Evolutionary conservation across 1,284 basidiomycete genomes (phyloP), one percentile per base, ranked within the genome.

Genomic region (Cutaneotrichosporon cyanovorans): DNA sequence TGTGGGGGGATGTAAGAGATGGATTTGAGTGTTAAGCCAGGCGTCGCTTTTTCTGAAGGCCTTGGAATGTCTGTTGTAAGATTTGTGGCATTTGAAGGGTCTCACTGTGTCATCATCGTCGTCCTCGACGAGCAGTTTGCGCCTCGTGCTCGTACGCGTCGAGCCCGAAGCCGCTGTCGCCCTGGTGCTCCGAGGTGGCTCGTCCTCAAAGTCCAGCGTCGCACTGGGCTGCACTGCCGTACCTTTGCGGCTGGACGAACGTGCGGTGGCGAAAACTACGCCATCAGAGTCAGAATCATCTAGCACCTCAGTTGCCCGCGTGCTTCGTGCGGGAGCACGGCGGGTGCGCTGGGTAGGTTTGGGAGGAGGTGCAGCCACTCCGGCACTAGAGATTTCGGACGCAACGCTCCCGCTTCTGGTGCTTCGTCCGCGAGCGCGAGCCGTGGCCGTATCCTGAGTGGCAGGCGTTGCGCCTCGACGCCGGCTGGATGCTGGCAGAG

Each of bases 221-320:
- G 37, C 37, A 8, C 33, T 42, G 11, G 41, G 20, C 22, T 15
- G 33, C 10, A 33, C 33, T 4, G 48, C 34, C 23, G 28, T 32
- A n/a, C 48, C 43, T 7, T 32, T 19, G 5, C 35, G 40, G 11
- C 28, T 25, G 15, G 32, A 40, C 14, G 35, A 22, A 5, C 41
- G 45, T 3, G 47, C 51, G 5, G 52, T 54, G 4, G 42, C 42
- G 36, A 48, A 48, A 11, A 31, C 12, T 0, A 45, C 33, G 14
- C 50, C 52, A 25, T 62, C 61, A 28, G 25, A 28, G 21, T 59
- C 55, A 10, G 57, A 61, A 38, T 60, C 63, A 30, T 61, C 59
- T 4, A 62, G 20, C 5, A 58, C 14, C 0, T 56, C 30, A 9
- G 34, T 14, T 10, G 37, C n/a, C 1, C 22, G 28, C 37, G 36